phyloP scores from a whole-genome alignment of 1,139 yeast genomes.

The Kodamaea derodonti region DNA sequence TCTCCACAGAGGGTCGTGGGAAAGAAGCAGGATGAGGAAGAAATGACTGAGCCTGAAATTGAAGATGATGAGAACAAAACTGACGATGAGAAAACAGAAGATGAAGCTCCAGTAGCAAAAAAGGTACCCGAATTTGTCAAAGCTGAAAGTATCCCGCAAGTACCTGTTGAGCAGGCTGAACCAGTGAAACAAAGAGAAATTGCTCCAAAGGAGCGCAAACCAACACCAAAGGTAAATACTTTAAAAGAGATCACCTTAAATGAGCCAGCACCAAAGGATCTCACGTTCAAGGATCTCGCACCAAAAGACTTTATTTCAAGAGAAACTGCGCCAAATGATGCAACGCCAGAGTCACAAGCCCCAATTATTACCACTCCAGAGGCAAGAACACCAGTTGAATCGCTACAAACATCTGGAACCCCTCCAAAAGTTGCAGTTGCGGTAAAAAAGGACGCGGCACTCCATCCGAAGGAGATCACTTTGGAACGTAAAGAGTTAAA shows the following conservation, averaged over 20 bases:
- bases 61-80: slow-evolving; percentile 13
- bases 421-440: neutral
- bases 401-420: too few relatives aligned
- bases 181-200: neutral
- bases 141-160: neutral
- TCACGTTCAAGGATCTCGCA: neutral
- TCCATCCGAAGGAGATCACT: neutral
- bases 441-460: too few relatives aligned
- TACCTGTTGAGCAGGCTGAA: neutral
- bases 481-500: neutral
- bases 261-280: neutral
- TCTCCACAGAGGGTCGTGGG: slow-evolving; percentile 7
- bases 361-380: neutral
- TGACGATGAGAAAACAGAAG: slow-evolving; percentile 16
- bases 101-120: slow-evolving; percentile 10
- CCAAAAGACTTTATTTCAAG: neutral
- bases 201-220: too few relatives aligned
- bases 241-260: neutral
- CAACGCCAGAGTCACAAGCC: neutral
- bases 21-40: slow-evolving; percentile 7
- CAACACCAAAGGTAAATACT: too few relatives aligned
- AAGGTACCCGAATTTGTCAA: neutral
- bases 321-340: neutral
- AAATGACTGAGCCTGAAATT: slow-evolving; percentile 15
- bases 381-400: neutral